Evolutionary conservation across 805 yeast species (phyloP), one percentile per base, ranked within the genome.

Genomic region (Brettanomyces nanus): DNA sequence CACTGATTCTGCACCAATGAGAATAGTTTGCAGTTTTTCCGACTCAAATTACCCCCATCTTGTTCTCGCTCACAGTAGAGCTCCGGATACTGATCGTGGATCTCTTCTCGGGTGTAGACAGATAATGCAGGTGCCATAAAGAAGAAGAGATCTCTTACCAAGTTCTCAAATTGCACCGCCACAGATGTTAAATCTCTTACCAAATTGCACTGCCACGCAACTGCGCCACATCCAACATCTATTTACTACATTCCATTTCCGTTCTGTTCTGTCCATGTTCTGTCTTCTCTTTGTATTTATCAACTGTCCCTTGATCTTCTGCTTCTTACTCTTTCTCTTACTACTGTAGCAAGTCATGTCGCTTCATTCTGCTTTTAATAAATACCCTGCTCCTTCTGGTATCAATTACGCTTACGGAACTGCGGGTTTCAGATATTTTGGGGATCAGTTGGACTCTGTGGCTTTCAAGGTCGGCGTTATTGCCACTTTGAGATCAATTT

Each of bases 401-500:
- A 48, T 42, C 26, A 39, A 43, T 2, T 80, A 75, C 53, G 61
- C 74, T 14, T 92, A 92, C 52, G 98, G 98, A n/a, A 92, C 98
- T 1, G 98, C 98, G 2, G 98, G 98, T 6, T 92, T 92, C 63
- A 74, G 98, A 42, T 79, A 80, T 63, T 65, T 74, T 34, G 89
- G 95, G 2, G 54, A 61, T 17, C 59, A 69, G 14, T 63, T 90
- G 46, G 95, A 85, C 54, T 79, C 86, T 14, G 90, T 89, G 23
- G 82, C 85, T 59, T 85, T 76, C 58, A 71, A 90, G 5, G 86
- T 83, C 14, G 95, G 96, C 2, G 65, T 87, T 15, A 56, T 89
- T 20, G 97, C 98, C 0, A 65, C 79, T 2, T 63, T 92, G 45
- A 70, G 98, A 52, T 87, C 97, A n/a, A 71, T 80, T 41, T 69